A percentile compares a stretch with the other conserved stretches of the same genome.
These are phyloP conservation scores for Panellus pusillus DNA, from an alignment of 768 basidiomycete species.

Conservation along the genomic window DNA sequence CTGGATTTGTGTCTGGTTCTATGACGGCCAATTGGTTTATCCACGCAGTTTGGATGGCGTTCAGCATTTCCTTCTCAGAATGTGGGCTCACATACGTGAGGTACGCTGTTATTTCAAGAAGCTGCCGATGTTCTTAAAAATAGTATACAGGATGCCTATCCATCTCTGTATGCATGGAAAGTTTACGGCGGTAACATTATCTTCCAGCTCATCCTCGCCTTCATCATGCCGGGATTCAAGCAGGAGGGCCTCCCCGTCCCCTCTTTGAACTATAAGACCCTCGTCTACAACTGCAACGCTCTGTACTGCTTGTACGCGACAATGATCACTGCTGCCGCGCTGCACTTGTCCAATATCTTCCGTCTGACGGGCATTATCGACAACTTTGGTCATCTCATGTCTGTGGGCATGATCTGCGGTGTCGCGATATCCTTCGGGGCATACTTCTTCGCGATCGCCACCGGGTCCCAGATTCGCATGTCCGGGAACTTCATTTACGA, in stretches of 20 bases:
- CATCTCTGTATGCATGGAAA: constrained; percentile 85
- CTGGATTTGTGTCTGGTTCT: constrained; percentile 97
- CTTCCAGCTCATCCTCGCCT: constrained; percentile 89
- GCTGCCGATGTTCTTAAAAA: neutral
- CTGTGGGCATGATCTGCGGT: constrained; percentile 91
- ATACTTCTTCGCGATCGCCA: constrained; percentile 75
- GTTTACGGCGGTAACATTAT: constrained; percentile 87
- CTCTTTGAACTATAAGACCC: constrained; percentile 86
- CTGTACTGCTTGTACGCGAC: constrained; percentile 82
- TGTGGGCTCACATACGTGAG: constrained; percentile 81
- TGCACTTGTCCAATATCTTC: constrained; percentile 83
- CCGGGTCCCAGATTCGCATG: constrained; percentile 86
- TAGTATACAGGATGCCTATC: constrained; percentile 80
- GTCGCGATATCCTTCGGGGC: constrained; percentile 79
- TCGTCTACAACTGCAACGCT: constrained; percentile 99
- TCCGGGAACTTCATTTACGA: constrained; percentile 95
- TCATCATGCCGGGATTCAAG: constrained; percentile 85
- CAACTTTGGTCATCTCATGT: constrained; percentile 94
- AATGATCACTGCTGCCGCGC: constrained; percentile 65
- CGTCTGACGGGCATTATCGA: constrained; percentile 93
- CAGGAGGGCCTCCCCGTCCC: constrained; percentile 97
- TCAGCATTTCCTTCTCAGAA: constrained; percentile 70
- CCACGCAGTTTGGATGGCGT: constrained; percentile 72
- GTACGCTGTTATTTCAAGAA: constrained; percentile 39
- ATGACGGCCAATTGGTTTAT: constrained; percentile 78